These are phyloP conservation scores for Citrus glauca DNA, from an alignment of 345 rosid species.

Conservation along the genomic window DNA sequence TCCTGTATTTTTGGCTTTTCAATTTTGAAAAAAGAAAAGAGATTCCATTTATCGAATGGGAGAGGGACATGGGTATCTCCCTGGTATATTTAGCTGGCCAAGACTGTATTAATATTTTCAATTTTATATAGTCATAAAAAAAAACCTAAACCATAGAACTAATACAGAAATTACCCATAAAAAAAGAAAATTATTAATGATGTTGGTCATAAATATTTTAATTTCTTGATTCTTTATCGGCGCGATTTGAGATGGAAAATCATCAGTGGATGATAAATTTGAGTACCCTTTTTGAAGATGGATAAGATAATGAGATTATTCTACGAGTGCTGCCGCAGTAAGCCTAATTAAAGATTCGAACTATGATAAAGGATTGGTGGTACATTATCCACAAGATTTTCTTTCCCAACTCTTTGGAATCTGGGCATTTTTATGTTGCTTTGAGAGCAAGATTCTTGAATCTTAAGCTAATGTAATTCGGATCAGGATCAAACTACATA, in stretches of 20 bases:
- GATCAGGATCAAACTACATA: background rate
- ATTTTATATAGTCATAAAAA: too few species aligned
- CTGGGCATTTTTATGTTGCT: background rate
- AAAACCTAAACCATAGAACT: background rate
- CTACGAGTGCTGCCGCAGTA: too few species aligned
- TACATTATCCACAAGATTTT: constrained; percentile 8
- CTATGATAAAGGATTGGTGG: background rate
- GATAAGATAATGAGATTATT: background rate
- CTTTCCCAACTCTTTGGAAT: background rate
- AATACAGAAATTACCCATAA: background rate
- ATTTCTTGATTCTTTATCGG: background rate
- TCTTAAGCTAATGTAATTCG: background rate
- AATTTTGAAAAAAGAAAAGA: background rate
- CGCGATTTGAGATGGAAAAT: background rate
- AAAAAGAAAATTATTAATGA: background rate
- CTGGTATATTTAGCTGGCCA: too few species aligned
- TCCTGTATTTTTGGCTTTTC: background rate
- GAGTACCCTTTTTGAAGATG: background rate
- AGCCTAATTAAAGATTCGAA: too few species aligned
- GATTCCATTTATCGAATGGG: too few species aligned
- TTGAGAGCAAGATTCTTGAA: background rate
- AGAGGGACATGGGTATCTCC: background rate
- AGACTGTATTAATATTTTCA: too few species aligned
- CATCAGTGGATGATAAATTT: background rate
- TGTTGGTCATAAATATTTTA: background rate